A percentile compares a stretch with the other conserved stretches of the same genome.
Evolutionary conservation across 2,329 filamentous ascomycete genomes (phyloP).

Genomic region (Leptographium procerum): DNA sequence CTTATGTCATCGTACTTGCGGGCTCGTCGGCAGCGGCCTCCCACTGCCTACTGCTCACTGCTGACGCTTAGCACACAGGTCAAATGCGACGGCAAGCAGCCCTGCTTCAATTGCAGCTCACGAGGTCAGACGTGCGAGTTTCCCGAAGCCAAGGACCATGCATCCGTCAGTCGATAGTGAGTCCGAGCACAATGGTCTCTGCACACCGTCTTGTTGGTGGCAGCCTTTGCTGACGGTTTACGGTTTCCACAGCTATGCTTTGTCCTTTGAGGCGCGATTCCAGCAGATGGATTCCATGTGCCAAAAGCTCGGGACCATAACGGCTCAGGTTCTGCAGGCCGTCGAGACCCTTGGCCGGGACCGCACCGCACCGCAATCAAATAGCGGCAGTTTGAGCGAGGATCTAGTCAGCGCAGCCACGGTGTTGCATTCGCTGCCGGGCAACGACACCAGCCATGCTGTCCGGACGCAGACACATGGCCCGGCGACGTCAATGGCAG

Average conservation of each 20-base stretch:
- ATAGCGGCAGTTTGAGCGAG: neutral
- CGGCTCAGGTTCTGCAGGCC: neutral
- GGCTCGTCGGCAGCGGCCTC: too few species aligned
- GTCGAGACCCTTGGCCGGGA: neutral
- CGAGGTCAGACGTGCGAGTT: slow-evolving; percentile 14
- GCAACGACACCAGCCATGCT: neutral
- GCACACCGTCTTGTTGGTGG: neutral
- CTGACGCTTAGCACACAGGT: slow-evolving; percentile 8
- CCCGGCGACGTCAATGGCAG: neutral
- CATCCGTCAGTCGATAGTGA: slow-evolving; percentile 14
- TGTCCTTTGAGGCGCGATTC: slow-evolving; percentile 14
- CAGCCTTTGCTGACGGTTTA: neutral
- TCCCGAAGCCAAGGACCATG: slow-evolving; percentile 15
- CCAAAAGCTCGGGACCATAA: slow-evolving; percentile 14
- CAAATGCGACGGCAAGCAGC: slow-evolving; percentile 17
- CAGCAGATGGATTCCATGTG: slow-evolving; percentile 16
- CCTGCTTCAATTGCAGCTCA: slow-evolving; percentile 16
- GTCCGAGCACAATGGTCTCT: neutral
- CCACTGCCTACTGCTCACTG: neutral
- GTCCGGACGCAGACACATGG: neutral
- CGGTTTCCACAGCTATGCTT: slow-evolving; percentile 9
- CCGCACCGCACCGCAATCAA: neutral
- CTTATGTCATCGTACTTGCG: too few species aligned
- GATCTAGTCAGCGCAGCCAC: neutral
- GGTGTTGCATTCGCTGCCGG: neutral